Evolutionary conservation across 2,329 filamentous ascomycete genomes (phyloP), one percentile per base, ranked within the genome.

Genomic region (Tricladium varicosporioides): DNA sequence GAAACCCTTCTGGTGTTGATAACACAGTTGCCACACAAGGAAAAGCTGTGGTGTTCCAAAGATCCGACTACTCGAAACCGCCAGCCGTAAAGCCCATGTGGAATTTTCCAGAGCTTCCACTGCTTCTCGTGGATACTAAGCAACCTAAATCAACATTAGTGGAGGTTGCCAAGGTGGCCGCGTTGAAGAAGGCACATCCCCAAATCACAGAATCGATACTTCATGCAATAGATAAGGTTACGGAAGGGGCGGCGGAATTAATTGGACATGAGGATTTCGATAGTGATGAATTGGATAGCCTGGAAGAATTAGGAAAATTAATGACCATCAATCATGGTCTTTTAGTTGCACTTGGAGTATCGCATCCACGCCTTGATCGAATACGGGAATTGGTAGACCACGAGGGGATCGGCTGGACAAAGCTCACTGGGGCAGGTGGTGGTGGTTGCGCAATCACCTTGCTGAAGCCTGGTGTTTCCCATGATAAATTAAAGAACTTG

Each of bases 381-480:
- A 86, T 99, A 65, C 86, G 94, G 60, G 93, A 96, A 74, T 78
- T 99, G 22, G 88, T 96, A 49, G 93, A 99, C 64, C 86, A 94
- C 65, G 84, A 91, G 56, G 89, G 88, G 43, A 89, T 97, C 55
- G 94, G 94, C 31, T 99, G 92, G 92, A 97, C 94, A 11, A 99
- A 99, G 73, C 81, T 99, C 56, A 99, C 94, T 0, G 94, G 94
- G 33, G 94, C 94, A 1, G 94, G 94, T 18, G 95, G 94, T 11
- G 95, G 94, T 56, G 94, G 94, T 2, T 97, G 95, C 73, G 93
- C 92, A 2, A 97, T 99, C 65, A 95, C 93, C 0, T 78, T 99
- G 3, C 78, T 99, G 49, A 88, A 87, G 62, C 89, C 90, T 0
- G 83, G 83, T 31, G 77, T 82, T 1, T 70, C 82, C 5, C 66